Percentiles rank a stretch among this genome's conserved stretches.
phyloP scores from a whole-genome alignment of 768 basidiomycete genomes.

The Lactifluus piperatus region DNA sequence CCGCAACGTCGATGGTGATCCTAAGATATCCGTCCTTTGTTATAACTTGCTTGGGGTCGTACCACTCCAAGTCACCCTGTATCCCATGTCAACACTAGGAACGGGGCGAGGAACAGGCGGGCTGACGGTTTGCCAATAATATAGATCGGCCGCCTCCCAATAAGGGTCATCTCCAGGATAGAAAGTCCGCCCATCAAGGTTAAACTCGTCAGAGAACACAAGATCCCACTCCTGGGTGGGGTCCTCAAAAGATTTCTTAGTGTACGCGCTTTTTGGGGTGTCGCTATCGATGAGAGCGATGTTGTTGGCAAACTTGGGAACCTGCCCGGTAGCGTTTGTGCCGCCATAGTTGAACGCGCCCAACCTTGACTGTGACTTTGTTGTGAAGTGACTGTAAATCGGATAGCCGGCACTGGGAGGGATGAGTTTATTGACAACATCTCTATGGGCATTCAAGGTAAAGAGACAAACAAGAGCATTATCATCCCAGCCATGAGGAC shows the following conservation, averaged over 20 bases:
- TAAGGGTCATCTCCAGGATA: constrained; percentile 39
- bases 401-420: constrained; percentile 34
- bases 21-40: constrained; percentile 43
- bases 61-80: constrained; percentile 45
- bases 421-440: background rate
- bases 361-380: constrained; percentile 32
- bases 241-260: constrained; percentile 22
- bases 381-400: constrained; percentile 37
- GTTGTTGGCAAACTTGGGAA: constrained; percentile 25
- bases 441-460: background rate
- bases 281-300: constrained; percentile 30
- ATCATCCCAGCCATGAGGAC: constrained; percentile 41
- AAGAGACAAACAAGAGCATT: constrained; percentile 46
- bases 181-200: constrained; percentile 35
- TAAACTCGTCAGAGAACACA: constrained; percentile 40
- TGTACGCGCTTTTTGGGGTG: constrained; percentile 30
- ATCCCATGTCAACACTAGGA: background rate
- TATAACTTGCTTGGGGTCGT: constrained; percentile 44
- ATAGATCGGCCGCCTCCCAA: constrained; percentile 33
- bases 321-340: constrained; percentile 65
- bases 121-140: constrained; percentile 45
- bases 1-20: constrained; percentile 35
- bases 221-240: constrained; percentile 31
- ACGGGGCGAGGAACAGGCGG: constrained; percentile 21
- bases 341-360: constrained; percentile 70